phyloP scores from a whole-genome alignment of 305 asterid genomes.

The Fraxinus xanthoxyloides region DNA sequence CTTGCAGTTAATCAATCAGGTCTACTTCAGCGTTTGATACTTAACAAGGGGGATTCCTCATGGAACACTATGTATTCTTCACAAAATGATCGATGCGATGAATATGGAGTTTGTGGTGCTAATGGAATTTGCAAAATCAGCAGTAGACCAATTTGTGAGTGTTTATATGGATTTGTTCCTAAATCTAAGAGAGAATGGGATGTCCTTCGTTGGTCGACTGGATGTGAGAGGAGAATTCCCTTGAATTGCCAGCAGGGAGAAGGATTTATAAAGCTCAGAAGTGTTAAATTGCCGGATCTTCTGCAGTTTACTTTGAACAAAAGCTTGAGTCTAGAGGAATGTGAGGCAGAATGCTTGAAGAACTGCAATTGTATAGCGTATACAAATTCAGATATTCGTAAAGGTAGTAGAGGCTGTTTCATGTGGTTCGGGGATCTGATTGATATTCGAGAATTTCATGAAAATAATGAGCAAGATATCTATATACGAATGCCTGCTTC shows the following conservation, averaged over 20 bases:
- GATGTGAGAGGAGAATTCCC: constrained; percentile 20
- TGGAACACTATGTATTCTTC: constrained; percentile 7
- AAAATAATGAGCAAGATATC: background rate
- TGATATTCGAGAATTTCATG: constrained; percentile 24
- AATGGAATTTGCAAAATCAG: constrained; percentile 33
- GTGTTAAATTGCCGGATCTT: constrained; percentile 26
- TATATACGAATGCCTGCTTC: constrained; percentile 27
- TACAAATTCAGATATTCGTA: constrained; percentile 29
- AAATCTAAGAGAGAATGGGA: constrained; percentile 18
- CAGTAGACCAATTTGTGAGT: constrained; percentile 29
- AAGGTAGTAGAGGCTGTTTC: constrained; percentile 40
- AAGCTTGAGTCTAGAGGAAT: constrained; percentile 20
- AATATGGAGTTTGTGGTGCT: constrained; percentile 31
- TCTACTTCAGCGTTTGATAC: constrained; percentile 22
- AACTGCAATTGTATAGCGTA: constrained; percentile 31
- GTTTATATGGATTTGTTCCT: constrained; percentile 22
- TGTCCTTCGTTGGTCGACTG: constrained; percentile 17
- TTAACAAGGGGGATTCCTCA: constrained; percentile 23
- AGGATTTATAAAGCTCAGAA: constrained; percentile 10
- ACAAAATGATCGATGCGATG: constrained; percentile 27
- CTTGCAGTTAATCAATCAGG: constrained; percentile 18
- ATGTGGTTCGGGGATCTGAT: constrained; percentile 43
- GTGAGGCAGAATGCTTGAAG: constrained; percentile 23
- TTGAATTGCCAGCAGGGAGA: constrained; percentile 20
- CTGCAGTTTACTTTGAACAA: background rate